These are phyloP conservation scores for Rheum nobile DNA, from an alignment of 148 eudicot genomes.

Conservation along the genomic window DNA sequence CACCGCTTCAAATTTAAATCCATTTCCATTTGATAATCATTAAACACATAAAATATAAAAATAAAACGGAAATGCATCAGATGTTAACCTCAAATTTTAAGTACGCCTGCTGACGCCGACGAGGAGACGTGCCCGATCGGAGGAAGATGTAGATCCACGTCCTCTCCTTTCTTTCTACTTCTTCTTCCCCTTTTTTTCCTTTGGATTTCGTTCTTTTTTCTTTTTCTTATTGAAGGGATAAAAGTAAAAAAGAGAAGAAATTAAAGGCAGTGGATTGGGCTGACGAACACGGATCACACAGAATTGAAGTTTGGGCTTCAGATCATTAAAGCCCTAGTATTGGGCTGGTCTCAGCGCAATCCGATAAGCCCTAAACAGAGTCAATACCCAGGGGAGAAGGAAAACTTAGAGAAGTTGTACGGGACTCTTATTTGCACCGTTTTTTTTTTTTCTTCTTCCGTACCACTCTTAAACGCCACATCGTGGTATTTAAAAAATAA, in stretches of 20 bases:
- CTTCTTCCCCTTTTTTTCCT: background rate
- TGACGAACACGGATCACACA: background rate
- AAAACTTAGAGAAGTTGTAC: too few species aligned
- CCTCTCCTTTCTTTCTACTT: background rate
- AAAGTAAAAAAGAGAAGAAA: background rate
- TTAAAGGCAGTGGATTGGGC: background rate
- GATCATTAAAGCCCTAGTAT: background rate
- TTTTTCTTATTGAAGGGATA: background rate
- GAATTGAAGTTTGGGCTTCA: background rate
- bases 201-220: background rate
- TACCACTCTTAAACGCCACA: too few species aligned
- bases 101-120: background rate
- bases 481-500: too few species aligned
- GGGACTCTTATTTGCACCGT: too few species aligned
- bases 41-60: background rate
- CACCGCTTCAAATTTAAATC: background rate
- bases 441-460: too few species aligned
- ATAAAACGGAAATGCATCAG: background rate
- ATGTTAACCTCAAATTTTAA: background rate
- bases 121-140: background rate
- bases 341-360: background rate
- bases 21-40: background rate
- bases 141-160: conserved; percentile 6
- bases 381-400: background rate
- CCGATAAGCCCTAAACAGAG: background rate